phyloP scores from a whole-genome alignment of 1,284 basidiomycete species.

The Apiotrichum akiyoshidainum region DNA sequence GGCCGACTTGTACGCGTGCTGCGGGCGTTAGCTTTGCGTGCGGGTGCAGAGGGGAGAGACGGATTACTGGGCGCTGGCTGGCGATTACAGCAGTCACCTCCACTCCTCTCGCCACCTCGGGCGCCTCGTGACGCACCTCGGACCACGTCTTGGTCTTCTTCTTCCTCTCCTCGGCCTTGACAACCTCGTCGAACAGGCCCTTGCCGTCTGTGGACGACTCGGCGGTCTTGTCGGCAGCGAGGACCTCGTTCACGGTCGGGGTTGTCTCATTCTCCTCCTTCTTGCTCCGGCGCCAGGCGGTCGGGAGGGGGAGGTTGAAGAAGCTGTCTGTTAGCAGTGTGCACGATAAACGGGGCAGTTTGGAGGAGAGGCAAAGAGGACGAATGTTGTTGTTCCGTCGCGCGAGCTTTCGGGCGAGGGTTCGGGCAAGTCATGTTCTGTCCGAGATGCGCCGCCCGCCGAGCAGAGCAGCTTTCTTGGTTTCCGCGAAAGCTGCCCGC shows the following conservation, averaged over 20 bases:
- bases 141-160: constrained; percentile 32
- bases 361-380: too few relatives aligned
- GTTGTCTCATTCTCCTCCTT: constrained; percentile 9
- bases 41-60: not conserved
- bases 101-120: not conserved
- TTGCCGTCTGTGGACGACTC: constrained; percentile 1
- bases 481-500: too few relatives aligned
- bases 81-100: too few relatives aligned
- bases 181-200: constrained; percentile 15
- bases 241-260: not conserved
- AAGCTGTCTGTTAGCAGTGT: not conserved
- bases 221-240: not conserved
- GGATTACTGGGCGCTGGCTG: too few relatives aligned
- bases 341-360: too few relatives aligned
- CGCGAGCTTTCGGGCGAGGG: too few relatives aligned
- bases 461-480: too few relatives aligned
- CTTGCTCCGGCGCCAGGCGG: constrained; percentile 14
- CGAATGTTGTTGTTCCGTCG: too few relatives aligned
- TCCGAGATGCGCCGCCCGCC: too few relatives aligned
- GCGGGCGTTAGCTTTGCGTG: constrained; percentile 2
- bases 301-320: constrained; percentile 14
- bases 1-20: constrained; percentile 59
- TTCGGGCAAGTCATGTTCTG: too few relatives aligned
- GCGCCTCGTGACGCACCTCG: constrained; percentile 17
- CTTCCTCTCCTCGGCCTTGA: constrained; percentile 6